Base-by-base conservation (phyloP, 768 basidiomycete species). In the Termitomyces sp. region DNA sequence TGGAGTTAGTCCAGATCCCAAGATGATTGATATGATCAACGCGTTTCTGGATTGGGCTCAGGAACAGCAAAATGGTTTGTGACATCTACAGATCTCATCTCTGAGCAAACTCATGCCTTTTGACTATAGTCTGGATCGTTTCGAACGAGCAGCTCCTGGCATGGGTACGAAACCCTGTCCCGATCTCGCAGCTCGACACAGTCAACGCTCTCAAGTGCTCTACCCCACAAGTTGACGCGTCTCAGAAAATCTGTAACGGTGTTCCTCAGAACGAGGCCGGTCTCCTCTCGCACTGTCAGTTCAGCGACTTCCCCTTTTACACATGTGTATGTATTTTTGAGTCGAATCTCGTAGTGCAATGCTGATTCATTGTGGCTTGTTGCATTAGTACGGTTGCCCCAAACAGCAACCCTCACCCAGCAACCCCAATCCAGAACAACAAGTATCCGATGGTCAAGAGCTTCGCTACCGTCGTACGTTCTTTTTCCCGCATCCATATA, bases 31-130 rank as follows among this genome's bases (percentile, higher is more conserved):
- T 32, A 91, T 91, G 89, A 83, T 93, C 69, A 91, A 92, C 66
- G 67, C 77, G 20, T 92, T 90, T 76, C 74, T 92, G 38, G 89
- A 92, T 70, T 93, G 90, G 90, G 89, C 85, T 0, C 91, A 93
- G 67, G 63, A 78, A 62, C 85, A 88, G 67, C 78, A 77, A 50
- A 79, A 91, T 69, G 85, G 86, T 82, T 59, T 55, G 75, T 69
- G 30, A 52, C 33, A 36, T 7, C 18, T 12, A 46, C 20, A 44
- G 9, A 10, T 30, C 56, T 32, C n/a, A 36, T 50, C 8, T 32
- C 38, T 28, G 2, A 1, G 41, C 43, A 8, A 38, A 7, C 44
- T 41, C 9, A 54, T n/a, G 3, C 49, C 8, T 46, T n/a, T 7
- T 30, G 32, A 50, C 2, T 43, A 33, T 53, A 85, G 87, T 88